These are phyloP conservation scores for Parasarocladium wereldwijsianum DNA, from an alignment of 2,329 filamentous ascomycete genomes.

Conservation along the genomic window DNA sequence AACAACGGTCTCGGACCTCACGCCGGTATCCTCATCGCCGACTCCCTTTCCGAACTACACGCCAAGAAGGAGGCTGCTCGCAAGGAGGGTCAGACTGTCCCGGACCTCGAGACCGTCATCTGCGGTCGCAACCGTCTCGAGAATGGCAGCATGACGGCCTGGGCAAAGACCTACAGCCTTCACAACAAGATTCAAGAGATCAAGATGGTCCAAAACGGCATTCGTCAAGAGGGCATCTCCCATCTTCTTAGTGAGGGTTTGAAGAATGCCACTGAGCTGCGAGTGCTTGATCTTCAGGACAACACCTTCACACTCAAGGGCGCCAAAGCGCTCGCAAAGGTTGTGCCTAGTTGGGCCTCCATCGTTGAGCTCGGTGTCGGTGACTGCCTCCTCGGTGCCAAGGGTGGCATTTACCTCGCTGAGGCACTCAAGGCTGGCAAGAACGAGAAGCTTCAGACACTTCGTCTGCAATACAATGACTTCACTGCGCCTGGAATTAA, in stretches of 20 bases:
- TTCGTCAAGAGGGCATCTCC: constrained; percentile 82
- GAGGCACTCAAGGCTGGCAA: constrained; percentile 58
- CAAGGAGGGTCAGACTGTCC: constrained; percentile 56
- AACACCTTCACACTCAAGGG: constrained; percentile 87
- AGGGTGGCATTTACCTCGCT: constrained; percentile 62
- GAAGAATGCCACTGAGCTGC: constrained; percentile 50
- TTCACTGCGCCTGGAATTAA: constrained; percentile 67
- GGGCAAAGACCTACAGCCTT: constrained; percentile 75
- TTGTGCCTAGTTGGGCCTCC: constrained; percentile 58
- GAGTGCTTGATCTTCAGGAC: constrained; percentile 83
- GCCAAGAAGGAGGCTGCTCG: constrained; percentile 69
- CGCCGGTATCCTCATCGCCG: constrained; percentile 76
- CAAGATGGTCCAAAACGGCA: constrained; percentile 98
- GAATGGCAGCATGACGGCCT: constrained; percentile 90
- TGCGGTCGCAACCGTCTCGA: constrained; percentile 93
- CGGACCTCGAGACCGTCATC: constrained; percentile 86
- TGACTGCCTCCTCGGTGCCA: constrained; percentile 69
- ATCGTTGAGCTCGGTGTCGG: constrained; percentile 77
- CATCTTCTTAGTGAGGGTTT: constrained; percentile 69
- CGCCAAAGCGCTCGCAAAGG: constrained; percentile 61
- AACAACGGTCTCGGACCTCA: constrained; percentile 95
- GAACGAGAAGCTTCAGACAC: constrained; percentile 64
- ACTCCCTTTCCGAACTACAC: constrained; percentile 72
- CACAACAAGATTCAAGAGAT: constrained; percentile 71
- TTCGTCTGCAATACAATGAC: constrained; percentile 89